Evolutionary conservation across 495 filamentous ascomycete genomes (phyloP).

Genomic region (Saxophila tyrrhenica): DNA sequence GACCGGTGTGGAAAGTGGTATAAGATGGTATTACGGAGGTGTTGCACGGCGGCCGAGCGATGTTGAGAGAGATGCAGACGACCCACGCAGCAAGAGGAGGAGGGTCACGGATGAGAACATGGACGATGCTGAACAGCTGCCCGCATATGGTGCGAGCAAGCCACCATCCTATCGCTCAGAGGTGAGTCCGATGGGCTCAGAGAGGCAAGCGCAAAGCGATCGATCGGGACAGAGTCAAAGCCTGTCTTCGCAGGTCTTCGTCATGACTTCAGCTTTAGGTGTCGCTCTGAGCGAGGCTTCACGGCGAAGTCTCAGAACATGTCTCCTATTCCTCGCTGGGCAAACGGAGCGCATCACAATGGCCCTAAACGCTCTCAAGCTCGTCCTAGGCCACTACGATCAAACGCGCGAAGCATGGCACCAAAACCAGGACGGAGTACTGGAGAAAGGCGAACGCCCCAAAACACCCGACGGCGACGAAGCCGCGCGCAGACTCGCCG

Average conservation of each 20-base stretch:
- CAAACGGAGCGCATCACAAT: conserved; percentile 64
- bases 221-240: conserved; percentile 31
- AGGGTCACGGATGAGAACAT: conserved; percentile 40
- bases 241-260: conserved; percentile 70
- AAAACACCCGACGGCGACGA: conserved; percentile 29
- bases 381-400: conserved; percentile 67
- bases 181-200: conserved; percentile 13
- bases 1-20: conserved; percentile 70
- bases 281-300: conserved; percentile 82
- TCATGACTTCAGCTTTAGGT: conserved; percentile 72
- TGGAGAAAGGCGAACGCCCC: conserved; percentile 19
- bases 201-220: conserved; percentile 4
- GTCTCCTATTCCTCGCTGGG: conserved; percentile 61
- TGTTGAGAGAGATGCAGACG: conserved; percentile 32
- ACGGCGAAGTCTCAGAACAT: conserved; percentile 62
- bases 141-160: conserved; percentile 66
- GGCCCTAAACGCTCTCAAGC: conserved; percentile 55
- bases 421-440: conserved; percentile 18
- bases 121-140: conserved; percentile 53
- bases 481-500: conserved; percentile 35
- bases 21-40: conserved; percentile 57
- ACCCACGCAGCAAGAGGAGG: conserved; percentile 47
- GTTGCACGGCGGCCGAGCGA: conserved; percentile 22
- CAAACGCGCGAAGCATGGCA: conserved; percentile 24
- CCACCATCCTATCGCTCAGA: conserved; percentile 59